Conservation (phyloP, 73 alveolate genomes). For the Tetrahymena malaccensis region DNA sequence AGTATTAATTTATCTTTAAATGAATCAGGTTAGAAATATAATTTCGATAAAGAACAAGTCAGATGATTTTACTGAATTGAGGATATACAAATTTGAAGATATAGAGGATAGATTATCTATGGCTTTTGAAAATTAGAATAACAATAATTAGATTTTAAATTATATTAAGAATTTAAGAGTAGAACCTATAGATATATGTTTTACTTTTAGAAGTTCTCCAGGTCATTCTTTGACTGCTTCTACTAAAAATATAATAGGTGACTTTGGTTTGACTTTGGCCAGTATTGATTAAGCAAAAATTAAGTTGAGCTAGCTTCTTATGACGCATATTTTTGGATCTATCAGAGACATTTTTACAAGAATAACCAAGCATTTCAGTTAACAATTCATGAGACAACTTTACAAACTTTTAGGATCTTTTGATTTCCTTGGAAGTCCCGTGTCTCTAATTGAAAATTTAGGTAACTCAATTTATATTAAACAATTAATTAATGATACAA, state of each 20-base stretch:
- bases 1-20: no score
- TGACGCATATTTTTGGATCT: conserved; percentile 42
- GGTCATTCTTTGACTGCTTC: conserved; percentile 38
- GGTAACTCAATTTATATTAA: neutral
- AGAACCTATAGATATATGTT: conserved; percentile 40
- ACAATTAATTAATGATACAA: neutral
- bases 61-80: neutral
- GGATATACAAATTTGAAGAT: neutral
- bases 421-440: conserved; percentile 43
- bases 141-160: conserved; percentile 1
- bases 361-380: conserved; percentile 24
- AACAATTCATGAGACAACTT: conserved; percentile 26
- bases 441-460: conserved; percentile 17
- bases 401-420: conserved; percentile 36
- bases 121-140: neutral
- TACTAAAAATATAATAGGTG: conserved; percentile 22
- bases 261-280: conserved; percentile 40
- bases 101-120: neutral
- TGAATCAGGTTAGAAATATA: neutral
- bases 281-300: conserved; percentile 39
- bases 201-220: conserved; percentile 36
- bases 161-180: conserved; percentile 24
- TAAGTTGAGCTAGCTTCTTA: conserved; percentile 18
- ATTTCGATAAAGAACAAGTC: neutral
- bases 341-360: conserved; percentile 19